Evolutionary conservation across 2,329 filamentous ascomycete genomes (phyloP).

Genomic region (Ophiognomonia clavigignenti-juglandacearum): DNA sequence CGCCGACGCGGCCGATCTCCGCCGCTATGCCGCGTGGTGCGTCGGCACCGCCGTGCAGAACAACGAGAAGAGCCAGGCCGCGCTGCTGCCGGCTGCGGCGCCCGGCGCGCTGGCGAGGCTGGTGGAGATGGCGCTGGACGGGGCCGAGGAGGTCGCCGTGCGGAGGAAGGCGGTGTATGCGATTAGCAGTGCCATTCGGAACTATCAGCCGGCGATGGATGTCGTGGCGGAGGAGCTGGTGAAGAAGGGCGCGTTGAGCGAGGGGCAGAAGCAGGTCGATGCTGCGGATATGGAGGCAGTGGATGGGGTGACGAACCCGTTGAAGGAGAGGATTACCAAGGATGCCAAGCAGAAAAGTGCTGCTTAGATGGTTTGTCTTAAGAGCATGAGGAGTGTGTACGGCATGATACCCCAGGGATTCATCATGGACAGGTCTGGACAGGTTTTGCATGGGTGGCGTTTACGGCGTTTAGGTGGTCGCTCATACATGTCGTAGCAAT

Average conservation of each 20-base stretch:
- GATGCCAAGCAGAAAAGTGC: slow-evolving; percentile 15
- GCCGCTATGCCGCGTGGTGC: slow-evolving; percentile 90
- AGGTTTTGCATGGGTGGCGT: slow-evolving; percentile 32
- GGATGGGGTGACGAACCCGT: slow-evolving; percentile 64
- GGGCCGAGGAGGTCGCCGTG: slow-evolving; percentile 57
- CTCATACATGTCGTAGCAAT: too few species aligned
- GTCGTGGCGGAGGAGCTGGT: slow-evolving; percentile 57
- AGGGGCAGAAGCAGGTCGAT: slow-evolving; percentile 57
- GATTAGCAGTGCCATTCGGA: slow-evolving; percentile 78
- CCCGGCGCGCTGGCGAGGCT: slow-evolving; percentile 65
- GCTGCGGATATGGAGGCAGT: slow-evolving; percentile 84
- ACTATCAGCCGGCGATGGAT: slow-evolving; percentile 82
- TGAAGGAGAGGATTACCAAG: slow-evolving; percentile 51
- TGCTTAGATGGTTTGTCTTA: slow-evolving; percentile 6
- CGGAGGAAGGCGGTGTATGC: slow-evolving; percentile 87
- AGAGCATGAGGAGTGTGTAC: not conserved
- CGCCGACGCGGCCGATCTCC: slow-evolving; percentile 64
- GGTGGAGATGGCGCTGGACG: slow-evolving; percentile 57
- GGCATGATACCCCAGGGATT: slow-evolving; percentile 10
- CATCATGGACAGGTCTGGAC: not conserved
- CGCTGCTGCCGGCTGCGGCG: slow-evolving; percentile 47
- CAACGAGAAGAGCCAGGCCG: slow-evolving; percentile 80
- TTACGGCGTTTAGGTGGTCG: slow-evolving; percentile 22
- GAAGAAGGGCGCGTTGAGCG: slow-evolving; percentile 43
- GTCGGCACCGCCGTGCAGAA: slow-evolving; percentile 94